Percentiles rank a stretch among this genome's conserved stretches.
Evolutionary conservation across 345 rosid genomes (phyloP).

Genomic region (Durio zibethinus): DNA sequence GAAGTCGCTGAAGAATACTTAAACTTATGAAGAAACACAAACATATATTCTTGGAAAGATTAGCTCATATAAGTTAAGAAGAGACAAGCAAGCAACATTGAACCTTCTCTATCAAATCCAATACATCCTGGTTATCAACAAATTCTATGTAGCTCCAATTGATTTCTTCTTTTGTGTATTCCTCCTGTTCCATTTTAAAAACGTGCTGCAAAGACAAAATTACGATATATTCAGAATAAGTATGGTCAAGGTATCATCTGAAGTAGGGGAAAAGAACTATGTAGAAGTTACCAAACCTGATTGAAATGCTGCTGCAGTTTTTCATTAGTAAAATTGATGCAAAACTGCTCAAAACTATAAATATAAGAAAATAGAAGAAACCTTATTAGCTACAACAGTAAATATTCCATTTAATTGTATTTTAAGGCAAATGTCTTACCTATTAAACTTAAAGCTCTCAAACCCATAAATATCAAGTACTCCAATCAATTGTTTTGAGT

Average conservation of each 20-base stretch:
- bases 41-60: not conserved
- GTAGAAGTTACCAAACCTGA: conserved; percentile 53
- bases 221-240: conserved; percentile 20
- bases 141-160: conserved; percentile 99
- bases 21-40: not conserved
- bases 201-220: conserved; percentile 68
- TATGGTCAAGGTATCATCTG: conserved; percentile 6
- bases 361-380: conserved; percentile 5
- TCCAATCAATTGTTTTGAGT: conserved; percentile 89
- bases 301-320: conserved; percentile 99
- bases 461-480: conserved; percentile 99
- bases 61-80: conserved; percentile 9
- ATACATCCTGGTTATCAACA: conserved; percentile 98
- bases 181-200: conserved; percentile 99
- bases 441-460: conserved; percentile 95
- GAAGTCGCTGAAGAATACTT: not conserved
- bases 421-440: conserved; percentile 46
- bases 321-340: conserved; percentile 98
- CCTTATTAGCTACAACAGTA: conserved; percentile 24
- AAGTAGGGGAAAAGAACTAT: conserved; percentile 16
- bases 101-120: conserved; percentile 97
- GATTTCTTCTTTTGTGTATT: conserved; percentile 96
- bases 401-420: conserved; percentile 1
- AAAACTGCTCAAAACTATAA: conserved; percentile 93
- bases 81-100: conserved; percentile 12